Conservation (phyloP, 768 basidiomycete species). For the Inosperma sp. region DNA sequence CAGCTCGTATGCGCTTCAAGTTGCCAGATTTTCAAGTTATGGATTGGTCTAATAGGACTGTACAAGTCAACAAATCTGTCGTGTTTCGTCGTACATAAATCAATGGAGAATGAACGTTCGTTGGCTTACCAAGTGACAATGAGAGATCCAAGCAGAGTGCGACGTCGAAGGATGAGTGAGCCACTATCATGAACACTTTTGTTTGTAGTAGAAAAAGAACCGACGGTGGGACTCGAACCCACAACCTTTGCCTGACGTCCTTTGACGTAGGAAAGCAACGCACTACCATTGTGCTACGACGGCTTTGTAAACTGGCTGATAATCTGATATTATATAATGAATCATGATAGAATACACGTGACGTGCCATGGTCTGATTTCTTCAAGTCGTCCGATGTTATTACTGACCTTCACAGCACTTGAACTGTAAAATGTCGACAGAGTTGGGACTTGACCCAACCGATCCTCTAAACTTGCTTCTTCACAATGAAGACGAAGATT, state of each 20-base stretch:
- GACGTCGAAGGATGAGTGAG: no score
- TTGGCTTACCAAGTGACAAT: no score
- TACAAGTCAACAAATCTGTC: no score
- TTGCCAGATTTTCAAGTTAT: no score
- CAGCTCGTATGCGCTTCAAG: no score
- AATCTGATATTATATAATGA: neutral
- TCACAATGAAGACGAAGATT: conserved; percentile 38
- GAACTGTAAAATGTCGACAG: conserved; percentile 29
- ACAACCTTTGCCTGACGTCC: conserved; percentile 21
- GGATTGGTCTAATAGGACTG: no score
- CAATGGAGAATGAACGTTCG: no score
- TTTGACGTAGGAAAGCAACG: conserved; percentile 20
- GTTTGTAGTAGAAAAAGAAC: conserved; percentile 15
- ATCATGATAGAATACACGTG: neutral
- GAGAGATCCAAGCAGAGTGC: no score
- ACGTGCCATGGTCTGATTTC: conserved; percentile 30
- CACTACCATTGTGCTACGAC: conserved; percentile 26
- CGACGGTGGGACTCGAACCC: conserved; percentile 22
- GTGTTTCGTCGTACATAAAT: no score
- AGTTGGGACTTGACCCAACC: conserved; percentile 48
- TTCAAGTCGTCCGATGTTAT: conserved; percentile 11
- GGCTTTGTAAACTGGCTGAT: conserved; percentile 8
- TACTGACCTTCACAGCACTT: conserved; percentile 12
- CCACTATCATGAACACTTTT: no score
- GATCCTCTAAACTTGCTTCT: conserved; percentile 60